Evolutionary conservation across 1,284 basidiomycete genomes (phyloP), one percentile per base, ranked within the genome.

Genomic region (Puccinia horiana): DNA sequence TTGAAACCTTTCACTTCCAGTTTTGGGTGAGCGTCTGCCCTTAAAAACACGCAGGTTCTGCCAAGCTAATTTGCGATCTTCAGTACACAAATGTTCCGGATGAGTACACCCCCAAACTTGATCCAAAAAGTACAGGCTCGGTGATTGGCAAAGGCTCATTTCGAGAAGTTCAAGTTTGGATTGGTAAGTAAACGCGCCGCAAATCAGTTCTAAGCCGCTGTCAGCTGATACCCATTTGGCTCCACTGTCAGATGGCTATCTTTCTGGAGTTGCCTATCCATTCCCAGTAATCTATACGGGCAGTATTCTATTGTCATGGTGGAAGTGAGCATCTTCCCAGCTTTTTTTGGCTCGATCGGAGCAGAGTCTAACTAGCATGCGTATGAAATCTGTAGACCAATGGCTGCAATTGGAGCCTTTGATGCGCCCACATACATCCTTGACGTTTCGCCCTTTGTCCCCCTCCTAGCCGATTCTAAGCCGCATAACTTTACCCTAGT

Each of bases 221-320:
- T 58, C 14, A 42, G 16, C 40, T 42, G 6, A 70, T 2, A 40
- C 49, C 18, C 35, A 5, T 23, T 54, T 35, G 0, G 26, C 3
- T n/a, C 26, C 23, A 16, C 11, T 14, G 44, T 35, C 26, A 80
- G 78, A 94, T 83, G 91, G 91, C 0, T 87, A 88, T 84, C 88
- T 94, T 11, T 92, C 93, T 6, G 93, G 93, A 1, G 90, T 91
- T n/a, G 92, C 90, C 2, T 92, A 92, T 86, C 93, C 93, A 12
- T 94, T 92, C 84, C 90, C 92, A 2, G 91, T 92, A 40, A 91
- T 94, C 56, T 94, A 93, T 85, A 94, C 93, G 0, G 93, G 93
- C 26, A 92, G 92, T 0, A 91, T 93, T 83, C 88, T 91, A 20
- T 92, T 92, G 0, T 88, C 90, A 0, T 89, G 91, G 58, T 94